phyloP scores from a whole-genome alignment of 179 eudicot genomes.

The Silene vulgaris region DNA sequence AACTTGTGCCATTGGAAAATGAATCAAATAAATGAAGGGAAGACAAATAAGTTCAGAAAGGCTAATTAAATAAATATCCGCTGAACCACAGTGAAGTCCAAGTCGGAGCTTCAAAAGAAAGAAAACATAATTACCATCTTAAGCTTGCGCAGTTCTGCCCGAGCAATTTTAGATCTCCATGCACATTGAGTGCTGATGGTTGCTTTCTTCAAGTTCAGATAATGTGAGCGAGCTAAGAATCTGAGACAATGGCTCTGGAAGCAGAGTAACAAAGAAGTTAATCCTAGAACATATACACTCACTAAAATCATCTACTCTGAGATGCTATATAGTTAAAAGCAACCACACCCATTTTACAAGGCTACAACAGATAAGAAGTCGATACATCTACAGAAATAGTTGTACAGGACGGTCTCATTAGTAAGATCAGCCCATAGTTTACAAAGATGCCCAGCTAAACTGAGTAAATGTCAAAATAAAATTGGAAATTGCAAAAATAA shows the following conservation, averaged over 20 bases:
- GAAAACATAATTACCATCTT: constrained; percentile 57
- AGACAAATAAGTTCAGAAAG: background rate
- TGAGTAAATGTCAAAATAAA: no score
- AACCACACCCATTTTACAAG: background rate
- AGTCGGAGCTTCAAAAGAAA: constrained; percentile 4
- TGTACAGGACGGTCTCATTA: no score
- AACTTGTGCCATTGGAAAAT: no score
- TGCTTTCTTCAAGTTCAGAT: constrained; percentile 65
- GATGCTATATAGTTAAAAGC: constrained; percentile 7
- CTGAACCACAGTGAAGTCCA: background rate
- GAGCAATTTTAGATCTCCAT: constrained; percentile 91
- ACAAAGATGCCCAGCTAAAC: no score
- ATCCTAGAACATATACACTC: background rate
- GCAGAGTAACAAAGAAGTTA: constrained; percentile 18
- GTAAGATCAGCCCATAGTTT: no score
- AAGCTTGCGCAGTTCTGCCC: constrained; percentile 65
- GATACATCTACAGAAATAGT: background rate
- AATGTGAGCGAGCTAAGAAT: constrained; percentile 55
- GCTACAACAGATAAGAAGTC: background rate
- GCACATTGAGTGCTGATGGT: constrained; percentile 82
- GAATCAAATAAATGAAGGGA: no score
- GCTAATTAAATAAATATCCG: background rate
- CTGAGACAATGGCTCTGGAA: constrained; percentile 80
- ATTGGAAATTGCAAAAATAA: no score
- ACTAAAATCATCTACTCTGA: background rate